Conservation (phyloP, 345 rosid species). For the Trapa bicornis region DNA sequence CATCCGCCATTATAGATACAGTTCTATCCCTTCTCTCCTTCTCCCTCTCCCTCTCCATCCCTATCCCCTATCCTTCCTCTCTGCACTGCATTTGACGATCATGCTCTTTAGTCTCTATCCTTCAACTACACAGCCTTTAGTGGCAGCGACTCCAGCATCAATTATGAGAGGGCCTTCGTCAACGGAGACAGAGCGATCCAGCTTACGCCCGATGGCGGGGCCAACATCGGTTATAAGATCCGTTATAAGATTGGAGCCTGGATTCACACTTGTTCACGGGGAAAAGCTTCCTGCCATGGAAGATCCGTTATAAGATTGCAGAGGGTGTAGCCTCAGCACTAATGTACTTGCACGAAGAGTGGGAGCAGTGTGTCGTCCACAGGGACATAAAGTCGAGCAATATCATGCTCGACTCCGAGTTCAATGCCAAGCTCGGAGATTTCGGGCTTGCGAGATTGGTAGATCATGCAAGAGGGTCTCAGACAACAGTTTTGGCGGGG, state of each 20-base stretch:
- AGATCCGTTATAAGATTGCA: slow-evolving; percentile 15
- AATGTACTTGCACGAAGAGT: neutral
- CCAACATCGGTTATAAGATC: no score
- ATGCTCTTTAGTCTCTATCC: neutral
- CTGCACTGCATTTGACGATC: neutral
- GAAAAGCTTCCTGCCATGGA: slow-evolving; percentile 13
- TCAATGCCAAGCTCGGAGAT: slow-evolving; percentile 30
- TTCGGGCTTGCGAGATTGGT: slow-evolving; percentile 33
- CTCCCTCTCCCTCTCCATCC: no score
- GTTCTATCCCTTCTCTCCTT: no score
- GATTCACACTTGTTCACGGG: slow-evolving; percentile 24
- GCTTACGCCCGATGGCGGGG: neutral
- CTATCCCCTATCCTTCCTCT: no score
- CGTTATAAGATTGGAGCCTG: slow-evolving; percentile 18
- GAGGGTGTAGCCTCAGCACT: slow-evolving; percentile 24
- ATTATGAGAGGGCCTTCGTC: neutral
- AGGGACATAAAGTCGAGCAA: slow-evolving; percentile 31
- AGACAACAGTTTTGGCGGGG: slow-evolving; percentile 10
- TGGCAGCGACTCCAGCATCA: slow-evolving; percentile 1
- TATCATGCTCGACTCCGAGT: slow-evolving; percentile 24
- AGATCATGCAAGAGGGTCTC: slow-evolving; percentile 13
- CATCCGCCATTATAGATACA: no score
- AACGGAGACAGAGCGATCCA: neutral
- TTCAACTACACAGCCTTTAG: slow-evolving; percentile 2
- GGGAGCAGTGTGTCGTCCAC: slow-evolving; percentile 10